Conservation (phyloP, 169 alveolate species). For the Plasmodium relictum region DNA sequence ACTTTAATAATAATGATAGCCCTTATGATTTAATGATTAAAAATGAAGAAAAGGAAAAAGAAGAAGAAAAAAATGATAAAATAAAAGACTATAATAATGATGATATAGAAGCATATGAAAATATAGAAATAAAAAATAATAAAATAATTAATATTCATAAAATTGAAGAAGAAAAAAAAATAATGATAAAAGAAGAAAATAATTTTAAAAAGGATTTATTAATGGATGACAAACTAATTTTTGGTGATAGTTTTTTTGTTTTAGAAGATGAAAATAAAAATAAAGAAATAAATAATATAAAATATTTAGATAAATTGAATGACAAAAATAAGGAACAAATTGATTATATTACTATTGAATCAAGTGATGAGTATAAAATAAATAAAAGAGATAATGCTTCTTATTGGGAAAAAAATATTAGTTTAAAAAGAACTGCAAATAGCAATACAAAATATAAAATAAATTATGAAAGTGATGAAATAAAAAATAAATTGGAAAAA, state of each 20-base stretch:
- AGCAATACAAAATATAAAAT: neutral
- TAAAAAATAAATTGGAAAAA: neutral
- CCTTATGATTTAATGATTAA: conserved; percentile 18
- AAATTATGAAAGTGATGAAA: neutral
- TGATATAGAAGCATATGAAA: neutral
- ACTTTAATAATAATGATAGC: neutral
- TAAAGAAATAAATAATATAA: neutral
- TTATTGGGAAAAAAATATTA: neutral
- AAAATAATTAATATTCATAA: neutral
- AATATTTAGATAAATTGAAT: neutral
- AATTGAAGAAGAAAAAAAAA: neutral
- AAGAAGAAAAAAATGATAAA: neutral
- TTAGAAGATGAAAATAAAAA: neutral
- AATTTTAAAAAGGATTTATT: conserved; percentile 45
- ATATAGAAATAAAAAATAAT: neutral
- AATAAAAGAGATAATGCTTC: neutral
- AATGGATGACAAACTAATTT: conserved; percentile 44
- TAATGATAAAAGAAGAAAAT: conserved; percentile 7
- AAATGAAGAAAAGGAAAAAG: neutral
- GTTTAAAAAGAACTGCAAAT: neutral
- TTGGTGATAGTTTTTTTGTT: conserved; percentile 45
- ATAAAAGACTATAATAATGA: neutral
- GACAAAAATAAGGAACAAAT: neutral
- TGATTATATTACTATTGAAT: neutral
- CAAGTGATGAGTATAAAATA: neutral